Evolutionary conservation across 2,329 filamentous ascomycete species (phyloP).

Genomic region (Myriangium duriaei): DNA sequence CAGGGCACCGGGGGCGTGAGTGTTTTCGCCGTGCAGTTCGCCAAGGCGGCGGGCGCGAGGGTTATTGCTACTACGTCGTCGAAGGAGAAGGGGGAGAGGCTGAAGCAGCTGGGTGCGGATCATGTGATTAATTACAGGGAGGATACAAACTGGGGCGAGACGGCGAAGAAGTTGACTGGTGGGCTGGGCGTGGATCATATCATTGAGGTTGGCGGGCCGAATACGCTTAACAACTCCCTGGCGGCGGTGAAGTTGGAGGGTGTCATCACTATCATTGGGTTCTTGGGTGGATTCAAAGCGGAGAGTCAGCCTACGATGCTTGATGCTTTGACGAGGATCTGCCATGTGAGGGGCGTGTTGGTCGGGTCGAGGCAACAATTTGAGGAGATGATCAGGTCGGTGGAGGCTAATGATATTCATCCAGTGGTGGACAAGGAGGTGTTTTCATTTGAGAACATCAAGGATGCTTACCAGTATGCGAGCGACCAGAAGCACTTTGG

Average conservation of each 20-base stretch:
- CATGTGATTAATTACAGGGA: conserved; percentile 47
- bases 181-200: conserved; percentile 49
- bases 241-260: conserved; percentile 36
- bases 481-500: conserved; percentile 38
- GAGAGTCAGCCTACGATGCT: conserved; percentile 40
- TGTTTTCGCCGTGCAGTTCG: conserved; percentile 51
- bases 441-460: conserved; percentile 40
- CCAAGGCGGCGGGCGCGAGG: conserved; percentile 40
- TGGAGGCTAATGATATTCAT: conserved; percentile 47
- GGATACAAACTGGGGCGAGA: conserved; percentile 41
- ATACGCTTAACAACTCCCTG: conserved; percentile 44
- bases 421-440: conserved; percentile 47
- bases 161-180: conserved; percentile 39
- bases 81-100: conserved; percentile 33
- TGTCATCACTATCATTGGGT: conserved; percentile 44
- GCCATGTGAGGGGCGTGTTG: conserved; percentile 45
- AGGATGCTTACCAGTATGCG: conserved; percentile 36
- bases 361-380: conserved; percentile 45
- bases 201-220: conserved; percentile 53
- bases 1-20: conserved; percentile 61
- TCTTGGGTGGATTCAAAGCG: conserved; percentile 37
- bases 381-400: conserved; percentile 46
- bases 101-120: conserved; percentile 42
- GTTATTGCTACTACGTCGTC: conserved; percentile 48
- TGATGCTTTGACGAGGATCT: conserved; percentile 37